Conservation (phyloP, 495 filamentous ascomycete species). For the Penicillium angulare region DNA sequence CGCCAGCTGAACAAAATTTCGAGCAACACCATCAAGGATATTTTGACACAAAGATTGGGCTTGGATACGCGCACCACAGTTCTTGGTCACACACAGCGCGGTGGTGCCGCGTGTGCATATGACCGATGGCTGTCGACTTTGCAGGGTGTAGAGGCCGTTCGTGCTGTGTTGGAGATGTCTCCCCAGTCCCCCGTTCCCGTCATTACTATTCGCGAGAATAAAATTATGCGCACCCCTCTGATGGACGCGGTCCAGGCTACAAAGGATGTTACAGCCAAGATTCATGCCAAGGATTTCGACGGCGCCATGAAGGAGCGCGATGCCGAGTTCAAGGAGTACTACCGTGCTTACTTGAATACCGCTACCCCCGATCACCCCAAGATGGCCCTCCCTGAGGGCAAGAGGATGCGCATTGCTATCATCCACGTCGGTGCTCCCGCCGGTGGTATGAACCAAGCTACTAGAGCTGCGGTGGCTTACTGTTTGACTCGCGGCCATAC, state of each 20-base stretch:
- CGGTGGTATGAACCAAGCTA: slow-evolving; percentile 98
- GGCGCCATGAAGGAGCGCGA: slow-evolving; percentile 84
- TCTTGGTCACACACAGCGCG: slow-evolving; percentile 93
- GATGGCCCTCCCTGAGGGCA: slow-evolving; percentile 63
- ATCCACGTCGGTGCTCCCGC: slow-evolving; percentile 97
- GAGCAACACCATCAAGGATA: slow-evolving; percentile 75
- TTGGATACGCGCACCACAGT: slow-evolving; percentile 95
- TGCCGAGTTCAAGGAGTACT: slow-evolving; percentile 92
- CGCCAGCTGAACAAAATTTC: slow-evolving; percentile 80
- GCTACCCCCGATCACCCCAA: slow-evolving; percentile 66
- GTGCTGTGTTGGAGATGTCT: slow-evolving; percentile 88
- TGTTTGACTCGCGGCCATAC: slow-evolving; percentile 91
- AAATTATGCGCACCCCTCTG: slow-evolving; percentile 85
- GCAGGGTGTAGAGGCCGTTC: slow-evolving; percentile 95
- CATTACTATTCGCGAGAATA: slow-evolving; percentile 96
- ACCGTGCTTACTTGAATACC: slow-evolving; percentile 84
- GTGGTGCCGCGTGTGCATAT: slow-evolving; percentile 88
- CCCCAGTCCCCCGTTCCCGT: slow-evolving; percentile 90
- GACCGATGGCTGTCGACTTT: slow-evolving; percentile 91
- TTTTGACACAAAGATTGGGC: slow-evolving; percentile 74
- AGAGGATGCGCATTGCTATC: slow-evolving; percentile 91
- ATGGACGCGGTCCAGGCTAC: slow-evolving; percentile 86
- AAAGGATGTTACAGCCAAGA: slow-evolving; percentile 76
- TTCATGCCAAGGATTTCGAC: slow-evolving; percentile 78
- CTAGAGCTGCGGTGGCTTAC: slow-evolving; percentile 93